Evolutionary conservation across 139 green algal genomes (phyloP), one percentile per base, ranked within the genome.

Genomic region (Pseudopediastrum boryanum): DNA sequence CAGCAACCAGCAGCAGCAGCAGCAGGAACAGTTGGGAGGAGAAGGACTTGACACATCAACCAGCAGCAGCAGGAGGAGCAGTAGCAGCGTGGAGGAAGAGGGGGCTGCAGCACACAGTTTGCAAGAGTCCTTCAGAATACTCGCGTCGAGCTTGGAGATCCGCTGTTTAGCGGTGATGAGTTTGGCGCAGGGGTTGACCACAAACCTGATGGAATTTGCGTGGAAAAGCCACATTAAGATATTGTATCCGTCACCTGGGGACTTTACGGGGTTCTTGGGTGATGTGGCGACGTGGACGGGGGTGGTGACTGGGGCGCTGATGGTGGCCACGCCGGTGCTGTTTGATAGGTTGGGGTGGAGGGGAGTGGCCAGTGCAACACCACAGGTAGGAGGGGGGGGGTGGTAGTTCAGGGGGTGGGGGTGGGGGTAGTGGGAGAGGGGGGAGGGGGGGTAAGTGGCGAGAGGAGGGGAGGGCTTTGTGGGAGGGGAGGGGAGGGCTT

Each of bases 221-320:
- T 99, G 92, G 92, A 99, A 99, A 88, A 88, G 83, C 56, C 92
- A 98, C 82, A 89, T 99, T 62, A 83, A 94, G 31, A 85, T 94
- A 67, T 85, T 97, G 70, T 93, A 92, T 85, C 90, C 94, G 33
- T 87, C 83, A 2, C 94, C 95, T 6, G 74, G 82, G 0, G 91
- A 91, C 44, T 99, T 98, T 83, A 90, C 93, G 0, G 58, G 75
- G 6, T 94, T 92, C 81, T 58, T 93, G 50, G 82, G 83, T 73
- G 33, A 43, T 79, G 77, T 97, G 31, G 93, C 94, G 54, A 94
- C 92, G 56, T 95, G 89, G 88, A 93, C 92, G 19, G 94, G 93
- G 56, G 82, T 95, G 21, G 86, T 93, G 25, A 98, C 94, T 10
- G 85, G 88, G 23, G 72, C 75, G 19, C 77, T 94, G 35, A 98